These are phyloP conservation scores for Kodamaea suecica DNA, from an alignment of 1,139 yeast species.

Conservation along the genomic window DNA sequence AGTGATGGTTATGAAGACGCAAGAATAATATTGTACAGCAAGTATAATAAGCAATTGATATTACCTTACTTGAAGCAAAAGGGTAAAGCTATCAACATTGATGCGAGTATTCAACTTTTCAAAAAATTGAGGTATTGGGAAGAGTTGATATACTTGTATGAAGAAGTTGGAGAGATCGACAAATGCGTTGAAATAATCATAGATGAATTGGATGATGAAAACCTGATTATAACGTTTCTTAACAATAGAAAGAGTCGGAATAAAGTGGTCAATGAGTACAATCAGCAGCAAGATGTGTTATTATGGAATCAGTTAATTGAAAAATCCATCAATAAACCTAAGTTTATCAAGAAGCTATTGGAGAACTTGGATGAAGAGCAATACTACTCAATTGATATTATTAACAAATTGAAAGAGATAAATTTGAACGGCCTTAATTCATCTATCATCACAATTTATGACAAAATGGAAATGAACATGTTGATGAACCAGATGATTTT, in stretches of 20 bases:
- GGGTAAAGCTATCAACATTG: slow-evolving; percentile 12
- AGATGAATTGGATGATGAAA: slow-evolving; percentile 73
- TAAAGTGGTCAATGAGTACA: slow-evolving; percentile 58
- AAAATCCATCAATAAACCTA: slow-evolving; percentile 69
- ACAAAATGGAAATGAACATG: slow-evolving; percentile 60
- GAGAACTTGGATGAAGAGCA: slow-evolving; percentile 61
- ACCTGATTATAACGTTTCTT: slow-evolving; percentile 68
- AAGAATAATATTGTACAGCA: slow-evolving; percentile 61
- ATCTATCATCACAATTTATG: slow-evolving; percentile 60
- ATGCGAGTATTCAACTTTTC: slow-evolving; percentile 7
- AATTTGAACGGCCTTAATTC: slow-evolving; percentile 63
- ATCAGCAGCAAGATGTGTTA: slow-evolving; percentile 67
- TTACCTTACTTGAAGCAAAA: slow-evolving; percentile 51
- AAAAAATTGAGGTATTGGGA: slow-evolving; percentile 39
- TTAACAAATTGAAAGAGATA: slow-evolving; percentile 26
- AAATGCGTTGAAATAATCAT: slow-evolving; percentile 76
- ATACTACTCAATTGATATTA: slow-evolving; percentile 15
- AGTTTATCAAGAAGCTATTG: slow-evolving; percentile 69
- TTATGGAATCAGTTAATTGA: slow-evolving; percentile 75
- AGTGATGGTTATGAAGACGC: slow-evolving; percentile 48
- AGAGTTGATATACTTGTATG: slow-evolving; percentile 78
- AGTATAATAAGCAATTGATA: slow-evolving; percentile 52
- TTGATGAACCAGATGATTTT: slow-evolving; percentile 59
- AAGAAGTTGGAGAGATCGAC: slow-evolving; percentile 77
- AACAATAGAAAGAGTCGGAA: slow-evolving; percentile 57